Evolutionary conservation across 148 eudicot genomes (phyloP).

Genomic region (Chenopodium suecicum): DNA sequence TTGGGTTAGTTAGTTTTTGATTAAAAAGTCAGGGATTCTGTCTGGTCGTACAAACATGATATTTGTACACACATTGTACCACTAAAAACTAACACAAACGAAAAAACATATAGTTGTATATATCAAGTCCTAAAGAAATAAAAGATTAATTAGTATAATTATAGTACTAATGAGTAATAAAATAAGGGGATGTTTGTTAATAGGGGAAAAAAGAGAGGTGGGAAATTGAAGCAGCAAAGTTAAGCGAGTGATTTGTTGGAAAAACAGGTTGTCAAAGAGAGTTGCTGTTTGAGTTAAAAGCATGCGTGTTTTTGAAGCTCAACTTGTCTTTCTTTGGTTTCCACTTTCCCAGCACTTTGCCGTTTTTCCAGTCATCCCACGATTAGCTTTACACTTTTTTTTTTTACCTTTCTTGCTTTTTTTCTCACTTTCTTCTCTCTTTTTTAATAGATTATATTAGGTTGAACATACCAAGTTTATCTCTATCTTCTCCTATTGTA

Average conservation of each 20-base stretch:
- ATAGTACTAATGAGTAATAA: not conserved
- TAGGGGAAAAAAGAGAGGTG: conserved; percentile 26
- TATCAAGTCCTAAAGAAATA: no score
- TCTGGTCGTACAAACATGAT: conserved; percentile 13
- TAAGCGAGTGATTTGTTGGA: conserved; percentile 11
- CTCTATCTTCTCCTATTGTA: no score
- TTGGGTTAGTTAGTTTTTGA: not conserved
- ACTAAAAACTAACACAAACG: not conserved
- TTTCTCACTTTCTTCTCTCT: not conserved
- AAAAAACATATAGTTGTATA: no score
- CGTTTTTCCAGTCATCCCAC: conserved; percentile 6
- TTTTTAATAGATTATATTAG: no score
- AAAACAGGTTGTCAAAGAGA: conserved; percentile 21
- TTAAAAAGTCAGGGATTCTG: conserved; percentile 1
- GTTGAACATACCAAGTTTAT: no score
- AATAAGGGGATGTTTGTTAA: conserved; percentile 22
- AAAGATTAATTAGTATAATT: no score
- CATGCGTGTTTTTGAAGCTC: conserved; percentile 37
- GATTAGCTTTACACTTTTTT: not conserved
- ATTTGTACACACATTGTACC: not conserved
- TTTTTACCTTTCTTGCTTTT: not conserved
- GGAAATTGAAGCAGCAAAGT: conserved; percentile 30
- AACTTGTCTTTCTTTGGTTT: conserved; percentile 35
- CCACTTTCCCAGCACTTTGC: conserved; percentile 37
- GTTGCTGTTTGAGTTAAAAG: not conserved